These are phyloP conservation scores for Candida dendrica DNA, from an alignment of 805 yeast species.

Conservation along the genomic window DNA sequence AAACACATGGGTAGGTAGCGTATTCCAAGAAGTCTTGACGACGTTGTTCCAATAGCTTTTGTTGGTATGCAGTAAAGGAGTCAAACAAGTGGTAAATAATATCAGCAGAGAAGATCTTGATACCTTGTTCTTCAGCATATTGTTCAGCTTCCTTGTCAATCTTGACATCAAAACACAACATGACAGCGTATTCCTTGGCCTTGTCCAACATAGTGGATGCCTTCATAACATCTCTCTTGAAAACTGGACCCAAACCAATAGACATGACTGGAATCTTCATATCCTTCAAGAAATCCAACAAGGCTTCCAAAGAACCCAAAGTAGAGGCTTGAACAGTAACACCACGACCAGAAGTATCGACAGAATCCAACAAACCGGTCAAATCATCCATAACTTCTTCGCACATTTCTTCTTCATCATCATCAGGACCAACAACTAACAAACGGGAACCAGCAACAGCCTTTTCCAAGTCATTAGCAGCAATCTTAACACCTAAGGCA, in stretches of 20 bases:
- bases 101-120: conserved; percentile 91
- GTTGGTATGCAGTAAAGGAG: conserved; percentile 87
- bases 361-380: conserved; percentile 89
- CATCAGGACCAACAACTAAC: conserved; percentile 92
- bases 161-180: conserved; percentile 97
- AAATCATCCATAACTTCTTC: conserved; percentile 98
- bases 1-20: conserved; percentile 92
- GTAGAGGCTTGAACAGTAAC: conserved; percentile 98
- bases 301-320: conserved; percentile 94
- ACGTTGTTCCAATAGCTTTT: conserved; percentile 78
- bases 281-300: conserved; percentile 92
- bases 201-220: conserved; percentile 95
- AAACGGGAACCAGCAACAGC: conserved; percentile 98
- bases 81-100: conserved; percentile 95
- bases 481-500: conserved; percentile 96
- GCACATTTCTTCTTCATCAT: conserved; percentile 94
- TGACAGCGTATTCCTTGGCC: conserved; percentile 93
- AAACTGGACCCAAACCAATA: conserved; percentile 96
- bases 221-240: conserved; percentile 96
- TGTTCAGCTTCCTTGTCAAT: conserved; percentile 98
- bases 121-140: conserved; percentile 88
- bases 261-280: conserved; percentile 99
- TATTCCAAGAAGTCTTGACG: conserved; percentile 81
- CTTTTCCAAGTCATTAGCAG: conserved; percentile 95
- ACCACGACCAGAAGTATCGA: conserved; percentile 93